Evolutionary conservation across 2,329 filamentous ascomycete species (phyloP).

Genomic region (Dothistroma pini): DNA sequence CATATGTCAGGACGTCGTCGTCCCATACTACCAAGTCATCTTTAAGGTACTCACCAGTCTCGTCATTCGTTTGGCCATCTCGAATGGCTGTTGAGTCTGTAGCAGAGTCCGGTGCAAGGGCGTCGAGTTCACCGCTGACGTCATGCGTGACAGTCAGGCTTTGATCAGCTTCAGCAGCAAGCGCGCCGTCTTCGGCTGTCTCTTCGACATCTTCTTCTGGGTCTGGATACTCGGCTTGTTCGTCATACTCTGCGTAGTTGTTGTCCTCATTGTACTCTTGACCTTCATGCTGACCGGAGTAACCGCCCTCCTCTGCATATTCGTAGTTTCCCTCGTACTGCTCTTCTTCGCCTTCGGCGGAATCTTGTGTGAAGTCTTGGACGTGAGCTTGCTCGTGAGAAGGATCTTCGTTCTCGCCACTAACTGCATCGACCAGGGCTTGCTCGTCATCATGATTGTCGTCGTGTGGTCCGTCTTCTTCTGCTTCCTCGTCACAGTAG

Average conservation of each 20-base stretch:
- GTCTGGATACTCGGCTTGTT: conserved; percentile 17
- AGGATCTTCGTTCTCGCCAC: not conserved
- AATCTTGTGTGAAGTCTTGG: conserved; percentile 6
- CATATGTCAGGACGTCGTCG: conserved; percentile 26
- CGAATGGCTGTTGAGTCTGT: conserved; percentile 27
- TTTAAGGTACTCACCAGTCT: conserved; percentile 28
- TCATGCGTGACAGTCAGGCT: conserved; percentile 6
- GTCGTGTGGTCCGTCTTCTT: conserved; percentile 9
- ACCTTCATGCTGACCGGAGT: conserved; percentile 1
- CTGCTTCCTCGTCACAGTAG: conserved; percentile 17
- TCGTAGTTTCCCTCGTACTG: conserved; percentile 13
- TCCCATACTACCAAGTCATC: conserved; percentile 27
- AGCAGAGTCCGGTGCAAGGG: conserved; percentile 18
- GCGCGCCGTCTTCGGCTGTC: not conserved
- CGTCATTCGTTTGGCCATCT: conserved; percentile 20
- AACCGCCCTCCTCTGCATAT: conserved; percentile 6
- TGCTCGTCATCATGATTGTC: conserved; percentile 2
- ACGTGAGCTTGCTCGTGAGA: not conserved
- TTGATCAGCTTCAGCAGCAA: conserved; percentile 8
- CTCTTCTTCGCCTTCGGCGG: conserved; percentile 13
- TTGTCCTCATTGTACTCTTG: conserved; percentile 8
- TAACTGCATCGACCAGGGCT: conserved; percentile 3
- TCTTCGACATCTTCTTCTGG: conserved; percentile 17
- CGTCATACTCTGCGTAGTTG: conserved; percentile 11
- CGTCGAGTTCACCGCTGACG: conserved; percentile 5